Percentiles rank a stretch among this genome's conserved stretches.
phyloP scores from a whole-genome alignment of 352 stramenopile genomes.

The Phytophthora meadii region DNA sequence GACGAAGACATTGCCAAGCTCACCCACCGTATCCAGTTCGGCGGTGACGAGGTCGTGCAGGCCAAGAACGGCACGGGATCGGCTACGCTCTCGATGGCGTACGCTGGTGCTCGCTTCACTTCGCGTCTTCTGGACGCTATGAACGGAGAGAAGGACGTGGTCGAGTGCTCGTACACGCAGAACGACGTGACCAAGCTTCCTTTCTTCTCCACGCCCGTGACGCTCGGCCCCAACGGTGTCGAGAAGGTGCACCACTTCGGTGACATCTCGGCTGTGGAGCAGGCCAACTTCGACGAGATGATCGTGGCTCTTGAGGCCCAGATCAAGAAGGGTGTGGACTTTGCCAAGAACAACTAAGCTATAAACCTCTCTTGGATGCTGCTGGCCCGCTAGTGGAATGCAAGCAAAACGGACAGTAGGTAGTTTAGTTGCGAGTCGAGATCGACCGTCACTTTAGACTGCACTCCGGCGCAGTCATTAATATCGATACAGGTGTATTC shows the following conservation, averaged over 20 bases:
- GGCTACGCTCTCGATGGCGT: conserved; percentile 99
- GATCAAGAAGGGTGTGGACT: conserved; percentile 89
- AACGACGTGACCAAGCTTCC: conserved; percentile 94
- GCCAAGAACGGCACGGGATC: conserved; percentile 97
- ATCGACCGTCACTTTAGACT: conserved; percentile 1
- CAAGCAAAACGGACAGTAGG: conserved; percentile 12
- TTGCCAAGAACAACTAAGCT: conserved; percentile 74
- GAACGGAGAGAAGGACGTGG: conserved; percentile 93
- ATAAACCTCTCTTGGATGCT: not conserved
- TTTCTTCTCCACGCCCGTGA: conserved; percentile 97
- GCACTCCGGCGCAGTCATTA: conserved; percentile 17
- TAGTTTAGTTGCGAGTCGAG: conserved; percentile 18
- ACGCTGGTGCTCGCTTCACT: conserved; percentile 97
- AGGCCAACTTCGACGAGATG: conserved; percentile 92
- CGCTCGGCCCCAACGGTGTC: conserved; percentile 96
- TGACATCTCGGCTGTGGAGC: conserved; percentile 79
- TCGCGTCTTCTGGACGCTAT: conserved; percentile 94
- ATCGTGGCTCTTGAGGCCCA: conserved; percentile 87
- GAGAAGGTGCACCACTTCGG: conserved; percentile 95
- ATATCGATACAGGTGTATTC: conserved; percentile 33
- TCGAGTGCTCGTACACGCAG: conserved; percentile 98
- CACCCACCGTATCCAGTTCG: conserved; percentile 97
- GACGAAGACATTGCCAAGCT: conserved; percentile 95
- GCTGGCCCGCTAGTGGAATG: conserved; percentile 14
- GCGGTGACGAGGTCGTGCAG: conserved; percentile 96